These are phyloP conservation scores for Tritrichomonas musculus DNA, from an alignment of 208 protist genomes.

Conservation along the genomic window DNA sequence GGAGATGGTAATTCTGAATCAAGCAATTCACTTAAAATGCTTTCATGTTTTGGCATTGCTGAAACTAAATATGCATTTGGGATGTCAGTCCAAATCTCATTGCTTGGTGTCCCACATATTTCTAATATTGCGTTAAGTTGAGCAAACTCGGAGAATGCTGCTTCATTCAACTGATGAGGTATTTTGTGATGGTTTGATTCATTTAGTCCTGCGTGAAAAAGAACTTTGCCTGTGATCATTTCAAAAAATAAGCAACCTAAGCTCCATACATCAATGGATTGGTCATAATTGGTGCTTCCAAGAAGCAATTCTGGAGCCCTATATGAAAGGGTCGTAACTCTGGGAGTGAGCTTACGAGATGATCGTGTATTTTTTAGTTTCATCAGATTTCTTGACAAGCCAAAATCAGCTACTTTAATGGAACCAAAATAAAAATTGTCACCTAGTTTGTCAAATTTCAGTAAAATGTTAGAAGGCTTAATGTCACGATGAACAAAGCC, in stretches of 20 bases:
- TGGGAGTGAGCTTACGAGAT: too few species aligned
- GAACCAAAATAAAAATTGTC: too few species aligned
- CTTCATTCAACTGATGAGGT: too few species aligned
- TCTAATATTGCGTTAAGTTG: too few species aligned
- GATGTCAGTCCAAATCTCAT: too few species aligned
- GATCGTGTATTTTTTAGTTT: conserved; percentile 48
- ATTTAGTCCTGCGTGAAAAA: conserved; percentile 61
- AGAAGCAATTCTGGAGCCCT: not conserved
- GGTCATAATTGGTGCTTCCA: not conserved
- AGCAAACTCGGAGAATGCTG: too few species aligned
- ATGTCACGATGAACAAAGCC: conserved; percentile 56
- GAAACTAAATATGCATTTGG: too few species aligned
- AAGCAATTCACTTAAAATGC: too few species aligned
- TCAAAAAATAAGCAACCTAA: not conserved
- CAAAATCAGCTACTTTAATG: conserved; percentile 64
- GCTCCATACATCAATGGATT: not conserved
- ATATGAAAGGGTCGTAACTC: not conserved
- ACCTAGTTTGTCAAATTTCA: conserved; percentile 43
- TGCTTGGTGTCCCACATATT: too few species aligned
- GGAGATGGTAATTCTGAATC: too few species aligned
- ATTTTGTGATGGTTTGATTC: too few species aligned
- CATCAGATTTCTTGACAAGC: conserved; percentile 41
- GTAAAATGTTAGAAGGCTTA: conserved; percentile 61
- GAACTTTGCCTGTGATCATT: not conserved
- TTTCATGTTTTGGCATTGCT: too few species aligned